Percentiles rank a stretch among this genome's conserved stretches.
phyloP scores from a whole-genome alignment of 805 yeast genomes.

The Wickerhamiella azymoides region DNA sequence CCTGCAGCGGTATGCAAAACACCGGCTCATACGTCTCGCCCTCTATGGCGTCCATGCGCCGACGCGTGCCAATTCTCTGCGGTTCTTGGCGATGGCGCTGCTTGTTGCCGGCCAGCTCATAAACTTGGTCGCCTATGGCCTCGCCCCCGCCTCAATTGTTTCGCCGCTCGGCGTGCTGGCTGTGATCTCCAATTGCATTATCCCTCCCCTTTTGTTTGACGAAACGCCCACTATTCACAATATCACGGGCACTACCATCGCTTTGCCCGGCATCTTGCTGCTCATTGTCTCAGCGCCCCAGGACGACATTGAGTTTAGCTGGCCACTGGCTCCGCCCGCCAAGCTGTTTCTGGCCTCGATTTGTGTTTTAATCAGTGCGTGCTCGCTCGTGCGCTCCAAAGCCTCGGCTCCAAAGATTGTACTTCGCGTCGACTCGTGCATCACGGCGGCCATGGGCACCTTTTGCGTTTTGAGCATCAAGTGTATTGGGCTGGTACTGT shows the following conservation, averaged over 20 bases:
- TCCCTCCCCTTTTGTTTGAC: slow-evolving; percentile 36
- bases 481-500: slow-evolving; percentile 22
- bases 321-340: neutral
- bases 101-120: slow-evolving; percentile 35
- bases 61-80: slow-evolving; percentile 17
- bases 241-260: slow-evolving; percentile 28
- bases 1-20: slow-evolving; percentile 30
- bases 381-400: neutral
- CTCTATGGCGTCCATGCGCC: slow-evolving; percentile 15
- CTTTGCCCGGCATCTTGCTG: slow-evolving; percentile 32
- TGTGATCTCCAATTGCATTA: slow-evolving; percentile 32
- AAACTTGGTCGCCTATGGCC: slow-evolving; percentile 36
- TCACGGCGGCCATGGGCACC: slow-evolving; percentile 33
- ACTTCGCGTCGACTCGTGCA: slow-evolving; percentile 1
- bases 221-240: slow-evolving; percentile 27
- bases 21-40: slow-evolving; percentile 19
- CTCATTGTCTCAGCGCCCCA: slow-evolving; percentile 29
- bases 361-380: neutral
- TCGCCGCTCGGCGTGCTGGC: slow-evolving; percentile 40
- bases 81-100: slow-evolving; percentile 33
- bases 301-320: neutral
- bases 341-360: neutral
- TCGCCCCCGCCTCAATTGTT: slow-evolving; percentile 35
- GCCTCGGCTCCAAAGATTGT: neutral
- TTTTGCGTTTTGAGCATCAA: slow-evolving; percentile 36